phyloP scores from a whole-genome alignment of 1,284 basidiomycete genomes.

The Fistulina hepatica region DNA sequence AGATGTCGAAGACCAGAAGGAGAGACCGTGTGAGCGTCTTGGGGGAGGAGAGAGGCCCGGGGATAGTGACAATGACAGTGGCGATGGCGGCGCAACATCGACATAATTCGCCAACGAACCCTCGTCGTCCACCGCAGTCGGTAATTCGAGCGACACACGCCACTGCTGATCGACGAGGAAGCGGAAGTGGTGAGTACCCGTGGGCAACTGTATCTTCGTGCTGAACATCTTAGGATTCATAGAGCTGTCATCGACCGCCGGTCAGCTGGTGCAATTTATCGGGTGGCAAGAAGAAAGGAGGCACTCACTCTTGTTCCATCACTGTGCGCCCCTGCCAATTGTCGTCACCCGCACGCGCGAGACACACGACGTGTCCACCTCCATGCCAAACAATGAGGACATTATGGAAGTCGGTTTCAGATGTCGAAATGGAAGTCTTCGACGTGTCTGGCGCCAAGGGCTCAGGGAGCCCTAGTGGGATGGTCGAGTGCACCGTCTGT shows the following conservation, averaged over 20 bases:
- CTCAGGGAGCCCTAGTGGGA: slow-evolving; percentile 1
- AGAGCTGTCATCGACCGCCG: too few species aligned
- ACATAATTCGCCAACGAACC: slow-evolving; percentile 95
- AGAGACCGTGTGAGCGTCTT: slow-evolving; percentile 8
- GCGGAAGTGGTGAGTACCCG: slow-evolving; percentile 92
- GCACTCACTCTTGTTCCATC: slow-evolving; percentile 53
- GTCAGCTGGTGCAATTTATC: not conserved
- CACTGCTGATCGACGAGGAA: slow-evolving; percentile 93
- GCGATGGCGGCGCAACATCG: slow-evolving; percentile 30
- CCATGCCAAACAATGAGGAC: slow-evolving; percentile 56
- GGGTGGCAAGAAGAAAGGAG: slow-evolving; percentile 1
- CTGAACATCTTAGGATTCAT: slow-evolving; percentile 28
- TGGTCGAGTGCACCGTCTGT: slow-evolving; percentile 15
- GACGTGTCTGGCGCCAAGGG: slow-evolving; percentile 8
- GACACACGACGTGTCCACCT: slow-evolving; percentile 28
- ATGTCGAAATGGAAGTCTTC: slow-evolving; percentile 11
- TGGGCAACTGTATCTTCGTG: slow-evolving; percentile 51
- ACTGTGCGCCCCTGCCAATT: slow-evolving; percentile 56
- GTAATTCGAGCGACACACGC: slow-evolving; percentile 69
- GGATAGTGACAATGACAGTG: not conserved
- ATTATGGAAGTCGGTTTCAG: slow-evolving; percentile 29
- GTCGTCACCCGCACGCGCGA: slow-evolving; percentile 60
- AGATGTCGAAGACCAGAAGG: slow-evolving; percentile 15
- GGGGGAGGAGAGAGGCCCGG: not conserved
- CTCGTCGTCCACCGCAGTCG: slow-evolving; percentile 90